Evolutionary conservation across 441 rosid genomes (phyloP), one percentile per base, ranked within the genome.

Genomic region (Manihot esculenta): DNA sequence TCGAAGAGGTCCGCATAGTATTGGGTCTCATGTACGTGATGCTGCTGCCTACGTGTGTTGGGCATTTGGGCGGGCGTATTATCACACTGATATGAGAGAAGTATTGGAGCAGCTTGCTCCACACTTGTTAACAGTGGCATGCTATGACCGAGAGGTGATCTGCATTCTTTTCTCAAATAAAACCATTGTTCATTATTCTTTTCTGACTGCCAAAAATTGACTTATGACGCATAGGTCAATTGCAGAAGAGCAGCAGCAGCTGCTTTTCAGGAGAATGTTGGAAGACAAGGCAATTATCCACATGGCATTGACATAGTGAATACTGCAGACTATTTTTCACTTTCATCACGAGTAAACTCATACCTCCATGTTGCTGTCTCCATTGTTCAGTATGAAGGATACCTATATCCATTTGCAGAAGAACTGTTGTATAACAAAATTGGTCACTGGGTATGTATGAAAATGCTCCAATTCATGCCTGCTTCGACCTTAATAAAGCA

Each of bases 1-100:
- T 68, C 96, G 97, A 63, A 86, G 99, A 85, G 99, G 99, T 73
- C 97, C 97, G 13, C 99, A 92, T 81, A 95, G 99, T 74, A 89
- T 95, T 76, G 99, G 99, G 71, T 92, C 99, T 81, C 99, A 92
- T 85, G 98, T 95, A 42, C 97, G 98, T 76, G 99, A 95, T 84
- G 99, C 98, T 78, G 97, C 99, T 72, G 99, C 99, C 61, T 95
- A 95, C 79, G 99, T 95, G 62, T 92, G 98, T 74, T 95, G 99
- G 98, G 99, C 98, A 73, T 95, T 95, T 88, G 99, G 98, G n/a
- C 97, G 99, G 67, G 93, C 98, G 67, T 95, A 95, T 84, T 80
- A 66, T 87, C 87, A 91, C 71, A 66, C 81, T 24, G 97, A 92
- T 78, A 89, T 95, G 97, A 90, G 85, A 85, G 82, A 63, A 71